Conservation (phyloP, 1,139 yeast species). For the Sugiyamaella japonica region DNA sequence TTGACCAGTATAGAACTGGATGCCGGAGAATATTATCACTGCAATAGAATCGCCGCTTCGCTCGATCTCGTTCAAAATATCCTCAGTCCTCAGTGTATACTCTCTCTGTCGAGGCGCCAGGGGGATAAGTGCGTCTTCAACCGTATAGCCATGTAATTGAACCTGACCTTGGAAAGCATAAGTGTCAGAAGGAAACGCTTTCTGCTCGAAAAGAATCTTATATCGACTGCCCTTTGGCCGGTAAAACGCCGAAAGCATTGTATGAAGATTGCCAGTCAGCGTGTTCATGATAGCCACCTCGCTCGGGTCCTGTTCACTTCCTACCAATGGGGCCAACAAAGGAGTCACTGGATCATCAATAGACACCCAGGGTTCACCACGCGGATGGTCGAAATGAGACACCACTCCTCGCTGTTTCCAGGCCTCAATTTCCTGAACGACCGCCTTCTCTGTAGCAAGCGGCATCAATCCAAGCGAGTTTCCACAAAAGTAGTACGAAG, state of each 20-base stretch:
- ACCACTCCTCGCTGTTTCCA: conserved; percentile 84
- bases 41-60: conserved; percentile 64
- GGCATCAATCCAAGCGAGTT: conserved; percentile 94
- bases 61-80: conserved; percentile 59
- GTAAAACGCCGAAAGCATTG: conserved; percentile 72
- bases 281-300: conserved; percentile 92
- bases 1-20: conserved; percentile 93
- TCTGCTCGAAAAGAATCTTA: conserved; percentile 79
- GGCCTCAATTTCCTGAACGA: conserved; percentile 68
- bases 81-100: conserved; percentile 59
- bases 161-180: conserved; percentile 82
- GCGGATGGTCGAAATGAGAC: conserved; percentile 65
- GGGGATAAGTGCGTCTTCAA: conserved; percentile 63
- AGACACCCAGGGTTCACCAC: conserved; percentile 71
- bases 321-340: conserved; percentile 69
- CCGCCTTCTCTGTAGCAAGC: conserved; percentile 53
- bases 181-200: conserved; percentile 90
- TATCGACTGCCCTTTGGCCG: conserved; percentile 55
- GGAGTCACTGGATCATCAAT: conserved; percentile 76
- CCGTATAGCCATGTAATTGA: conserved; percentile 57
- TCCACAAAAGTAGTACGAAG: conserved; percentile 73
- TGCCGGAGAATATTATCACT: conserved; percentile 77
- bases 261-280: conserved; percentile 76
- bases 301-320: conserved; percentile 53
- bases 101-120: conserved; percentile 58